Evolutionary conservation across 306 rosid species (phyloP).

Genomic region (Quercus dentata): DNA sequence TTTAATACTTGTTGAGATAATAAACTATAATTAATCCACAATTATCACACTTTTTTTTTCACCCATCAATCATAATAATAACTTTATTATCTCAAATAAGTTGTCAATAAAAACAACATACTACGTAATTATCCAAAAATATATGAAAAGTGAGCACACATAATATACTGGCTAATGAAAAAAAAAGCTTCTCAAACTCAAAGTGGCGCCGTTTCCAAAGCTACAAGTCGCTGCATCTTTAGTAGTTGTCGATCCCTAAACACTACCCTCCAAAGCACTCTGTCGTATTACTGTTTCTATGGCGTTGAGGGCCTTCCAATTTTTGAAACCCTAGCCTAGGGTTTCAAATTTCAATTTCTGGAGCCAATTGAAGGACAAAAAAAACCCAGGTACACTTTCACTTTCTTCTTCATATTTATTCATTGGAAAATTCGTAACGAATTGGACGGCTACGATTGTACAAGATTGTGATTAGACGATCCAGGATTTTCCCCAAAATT

Average conservation of each 20-base stretch:
- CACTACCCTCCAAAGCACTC: not conserved
- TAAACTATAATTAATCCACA: too few species aligned
- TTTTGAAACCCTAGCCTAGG: slow-evolving; percentile 4
- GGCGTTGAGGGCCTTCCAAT: not conserved
- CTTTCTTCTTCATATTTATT: not conserved
- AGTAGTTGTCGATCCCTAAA: too few species aligned
- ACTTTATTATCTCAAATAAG: too few species aligned
- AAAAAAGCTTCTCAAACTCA: not conserved
- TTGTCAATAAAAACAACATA: too few species aligned
- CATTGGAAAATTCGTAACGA: not conserved
- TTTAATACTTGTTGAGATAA: too few species aligned
- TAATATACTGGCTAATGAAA: too few species aligned
- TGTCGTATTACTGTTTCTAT: not conserved
- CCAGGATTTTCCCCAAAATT: not conserved
- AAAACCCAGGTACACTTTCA: not conserved
- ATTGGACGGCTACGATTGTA: not conserved
- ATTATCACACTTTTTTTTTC: too few species aligned
- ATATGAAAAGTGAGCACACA: too few species aligned
- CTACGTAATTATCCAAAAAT: too few species aligned
- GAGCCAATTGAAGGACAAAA: not conserved
- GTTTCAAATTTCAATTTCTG: not conserved
- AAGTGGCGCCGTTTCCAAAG: not conserved
- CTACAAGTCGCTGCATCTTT: not conserved
- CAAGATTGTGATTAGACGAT: not conserved
- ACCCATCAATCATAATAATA: too few species aligned